Conservation (phyloP, 164 flowering plant genomes). For the Vitis riparia region DNA sequence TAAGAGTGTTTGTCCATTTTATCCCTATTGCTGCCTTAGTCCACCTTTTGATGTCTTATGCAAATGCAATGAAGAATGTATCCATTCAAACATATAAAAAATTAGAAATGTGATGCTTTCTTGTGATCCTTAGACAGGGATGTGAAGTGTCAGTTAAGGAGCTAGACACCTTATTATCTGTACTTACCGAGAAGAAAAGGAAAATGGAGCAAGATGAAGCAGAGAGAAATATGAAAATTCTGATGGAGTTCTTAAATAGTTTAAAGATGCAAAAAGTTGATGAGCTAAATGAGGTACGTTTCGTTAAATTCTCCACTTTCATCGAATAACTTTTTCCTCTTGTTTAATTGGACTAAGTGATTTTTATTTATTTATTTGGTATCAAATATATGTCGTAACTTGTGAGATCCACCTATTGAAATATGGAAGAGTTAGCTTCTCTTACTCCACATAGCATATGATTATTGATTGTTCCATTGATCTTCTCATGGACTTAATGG, state of each 20-base stretch:
- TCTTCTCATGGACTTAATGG: background rate
- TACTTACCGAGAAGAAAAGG: slow-evolving; percentile 83
- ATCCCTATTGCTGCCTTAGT: background rate
- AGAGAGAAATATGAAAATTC: slow-evolving; percentile 84
- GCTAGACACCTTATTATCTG: slow-evolving; percentile 65
- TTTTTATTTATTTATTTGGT: background rate
- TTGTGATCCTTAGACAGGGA: slow-evolving; percentile 71
- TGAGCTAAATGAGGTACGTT: slow-evolving; percentile 80
- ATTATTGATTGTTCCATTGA: background rate
- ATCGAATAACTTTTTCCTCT: background rate
- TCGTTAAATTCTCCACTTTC: background rate
- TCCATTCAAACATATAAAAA: background rate
- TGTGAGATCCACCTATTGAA: background rate
- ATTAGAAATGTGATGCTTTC: slow-evolving; percentile 24
- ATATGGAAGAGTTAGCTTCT: background rate
- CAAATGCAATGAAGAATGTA: background rate
- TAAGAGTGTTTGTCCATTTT: background rate
- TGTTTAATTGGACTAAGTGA: background rate
- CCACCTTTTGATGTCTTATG: too few species aligned
- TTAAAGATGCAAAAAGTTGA: slow-evolving; percentile 80
- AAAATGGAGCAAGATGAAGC: slow-evolving; percentile 99
- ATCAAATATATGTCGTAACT: background rate
- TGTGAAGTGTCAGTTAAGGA: slow-evolving; percentile 87
- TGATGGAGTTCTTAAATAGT: slow-evolving; percentile 76
- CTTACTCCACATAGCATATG: background rate